Conservation (phyloP, 2,329 filamentous ascomycete genomes). For the Cercospora sp. region DNA sequence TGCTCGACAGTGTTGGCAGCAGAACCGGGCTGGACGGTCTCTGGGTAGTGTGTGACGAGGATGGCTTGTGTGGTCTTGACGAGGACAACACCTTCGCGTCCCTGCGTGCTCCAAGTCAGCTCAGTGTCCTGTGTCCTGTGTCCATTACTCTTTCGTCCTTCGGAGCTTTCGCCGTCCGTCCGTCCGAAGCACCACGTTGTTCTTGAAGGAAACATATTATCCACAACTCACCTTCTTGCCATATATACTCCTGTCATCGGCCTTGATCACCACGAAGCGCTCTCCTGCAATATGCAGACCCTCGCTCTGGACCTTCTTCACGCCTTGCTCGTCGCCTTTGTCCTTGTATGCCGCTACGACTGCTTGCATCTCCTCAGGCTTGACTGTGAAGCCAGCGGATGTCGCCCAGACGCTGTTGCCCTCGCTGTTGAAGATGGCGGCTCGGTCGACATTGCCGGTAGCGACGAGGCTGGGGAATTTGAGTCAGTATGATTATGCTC, state of each 20-base stretch:
- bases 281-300: constrained; percentile 75
- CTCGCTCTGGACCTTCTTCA: constrained; percentile 66
- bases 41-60: constrained; percentile 82
- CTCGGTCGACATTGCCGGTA: constrained; percentile 78
- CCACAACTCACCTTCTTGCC: constrained; percentile 70
- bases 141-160: background rate
- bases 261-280: constrained; percentile 74
- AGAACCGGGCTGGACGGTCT: constrained; percentile 70
- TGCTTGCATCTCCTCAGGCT: constrained; percentile 56
- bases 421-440: constrained; percentile 76
- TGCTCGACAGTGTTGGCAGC: constrained; percentile 76
- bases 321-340: constrained; percentile 49
- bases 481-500: constrained; percentile 24
- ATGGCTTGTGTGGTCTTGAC: constrained; percentile 87
- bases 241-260: constrained; percentile 78
- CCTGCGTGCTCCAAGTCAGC: constrained; percentile 49
- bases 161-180: background rate
- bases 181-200: background rate
- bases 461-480: constrained; percentile 66
- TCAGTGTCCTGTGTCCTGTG: background rate
- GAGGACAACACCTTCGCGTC: constrained; percentile 76
- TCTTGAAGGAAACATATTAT: background rate
- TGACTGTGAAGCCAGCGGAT: constrained; percentile 71
- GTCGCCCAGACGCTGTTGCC: constrained; percentile 80
- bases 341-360: constrained; percentile 56